phyloP scores from a whole-genome alignment of 2,329 filamentous ascomycete genomes.

The Beauveria rudraprayagi region DNA sequence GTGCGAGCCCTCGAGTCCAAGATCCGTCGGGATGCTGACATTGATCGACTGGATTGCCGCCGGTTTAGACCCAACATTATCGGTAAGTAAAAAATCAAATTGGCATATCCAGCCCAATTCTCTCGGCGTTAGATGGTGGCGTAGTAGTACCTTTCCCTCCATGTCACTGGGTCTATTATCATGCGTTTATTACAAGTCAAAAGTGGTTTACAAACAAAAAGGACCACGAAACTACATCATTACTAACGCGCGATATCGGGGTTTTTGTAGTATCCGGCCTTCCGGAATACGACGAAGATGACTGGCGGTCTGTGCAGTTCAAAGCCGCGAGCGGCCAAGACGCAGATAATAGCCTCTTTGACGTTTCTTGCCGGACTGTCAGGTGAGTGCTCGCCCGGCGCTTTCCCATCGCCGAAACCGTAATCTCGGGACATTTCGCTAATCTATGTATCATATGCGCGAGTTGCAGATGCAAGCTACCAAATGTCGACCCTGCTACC shows the following conservation, averaged over 20 bases:
- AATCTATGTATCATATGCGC: not conserved
- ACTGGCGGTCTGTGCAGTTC: conserved; percentile 56
- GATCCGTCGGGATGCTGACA: conserved; percentile 40
- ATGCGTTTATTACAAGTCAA: not conserved
- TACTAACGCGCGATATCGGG: not conserved
- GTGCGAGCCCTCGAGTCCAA: conserved; percentile 51
- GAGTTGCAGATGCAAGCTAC: conserved; percentile 51
- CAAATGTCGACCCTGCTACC: conserved; percentile 58
- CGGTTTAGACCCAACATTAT: conserved; percentile 69
- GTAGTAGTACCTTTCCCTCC: not conserved
- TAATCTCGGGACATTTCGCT: not conserved
- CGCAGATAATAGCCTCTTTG: conserved; percentile 30
- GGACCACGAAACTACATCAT: not conserved
- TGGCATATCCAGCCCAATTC: not conserved
- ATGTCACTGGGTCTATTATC: not conserved
- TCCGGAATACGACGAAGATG: conserved; percentile 59
- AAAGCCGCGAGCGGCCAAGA: conserved; percentile 34
- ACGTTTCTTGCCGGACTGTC: conserved; percentile 57
- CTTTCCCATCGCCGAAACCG: not conserved
- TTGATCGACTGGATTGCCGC: conserved; percentile 48
- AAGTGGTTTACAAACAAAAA: no score
- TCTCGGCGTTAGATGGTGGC: not conserved
- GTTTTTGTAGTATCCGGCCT: conserved; percentile 46
- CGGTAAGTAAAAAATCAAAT: conserved; percentile 29
- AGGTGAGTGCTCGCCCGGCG: conserved; percentile 32